phyloP scores from a whole-genome alignment of 805 yeast species.

The Lipomyces sp. region DNA sequence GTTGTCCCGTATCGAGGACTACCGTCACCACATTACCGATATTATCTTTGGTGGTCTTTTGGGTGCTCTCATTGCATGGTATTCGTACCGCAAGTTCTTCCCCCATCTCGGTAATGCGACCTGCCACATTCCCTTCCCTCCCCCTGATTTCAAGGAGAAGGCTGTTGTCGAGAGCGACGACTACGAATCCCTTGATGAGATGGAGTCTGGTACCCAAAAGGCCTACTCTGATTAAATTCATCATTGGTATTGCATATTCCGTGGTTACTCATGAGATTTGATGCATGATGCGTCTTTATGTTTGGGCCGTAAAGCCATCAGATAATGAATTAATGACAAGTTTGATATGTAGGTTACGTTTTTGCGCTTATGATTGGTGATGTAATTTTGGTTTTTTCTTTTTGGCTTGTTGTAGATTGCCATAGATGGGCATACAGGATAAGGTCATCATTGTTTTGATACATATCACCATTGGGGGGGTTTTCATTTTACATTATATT shows the following conservation, averaged over 20 bases:
- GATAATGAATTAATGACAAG: background rate
- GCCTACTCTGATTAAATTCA: slow-evolving; percentile 24
- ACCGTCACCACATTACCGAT: slow-evolving; percentile 90
- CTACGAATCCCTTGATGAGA: slow-evolving; percentile 37
- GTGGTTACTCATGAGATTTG: background rate
- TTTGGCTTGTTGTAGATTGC: slow-evolving; percentile 1
- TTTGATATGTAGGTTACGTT: background rate
- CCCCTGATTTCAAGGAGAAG: slow-evolving; percentile 23
- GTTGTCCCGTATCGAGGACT: slow-evolving; percentile 85
- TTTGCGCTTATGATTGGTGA: background rate
- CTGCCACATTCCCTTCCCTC: slow-evolving; percentile 39
- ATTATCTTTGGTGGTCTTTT: slow-evolving; percentile 73
- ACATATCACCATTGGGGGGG: background rate
- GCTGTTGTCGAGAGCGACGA: slow-evolving; percentile 26
- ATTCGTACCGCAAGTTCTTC: slow-evolving; percentile 61
- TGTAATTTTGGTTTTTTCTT: background rate
- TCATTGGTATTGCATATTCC: background rate
- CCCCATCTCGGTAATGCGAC: slow-evolving; percentile 47
- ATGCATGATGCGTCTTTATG: background rate
- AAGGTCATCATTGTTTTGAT: slow-evolving; percentile 1
- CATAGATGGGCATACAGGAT: background rate
- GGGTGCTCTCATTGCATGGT: slow-evolving; percentile 66
- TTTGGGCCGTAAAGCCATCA: background rate
- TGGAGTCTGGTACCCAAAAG: slow-evolving; percentile 34
- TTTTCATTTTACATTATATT: background rate